These are phyloP conservation scores for Podospora didyma DNA, from an alignment of 495 filamentous ascomycete species.

Conservation along the genomic window DNA sequence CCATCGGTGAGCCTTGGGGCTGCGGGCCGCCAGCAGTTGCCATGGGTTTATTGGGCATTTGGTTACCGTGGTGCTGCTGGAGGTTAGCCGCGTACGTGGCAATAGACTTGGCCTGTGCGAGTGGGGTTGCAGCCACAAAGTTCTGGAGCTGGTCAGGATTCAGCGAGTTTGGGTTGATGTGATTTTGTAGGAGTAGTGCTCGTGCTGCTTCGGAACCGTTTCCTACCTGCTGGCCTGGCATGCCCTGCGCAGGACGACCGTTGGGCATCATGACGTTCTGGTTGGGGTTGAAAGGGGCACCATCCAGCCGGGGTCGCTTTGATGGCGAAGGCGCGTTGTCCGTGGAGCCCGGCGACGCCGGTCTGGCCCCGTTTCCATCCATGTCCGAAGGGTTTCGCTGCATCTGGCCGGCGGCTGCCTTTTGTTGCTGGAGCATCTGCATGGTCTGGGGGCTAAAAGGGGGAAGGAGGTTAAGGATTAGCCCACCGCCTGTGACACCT, in stretches of 20 bases:
- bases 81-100: slow-evolving; percentile 82
- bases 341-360: slow-evolving; percentile 73
- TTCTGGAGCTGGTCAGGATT: slow-evolving; percentile 73
- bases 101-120: slow-evolving; percentile 71
- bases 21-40: slow-evolving; percentile 48
- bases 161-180: slow-evolving; percentile 70
- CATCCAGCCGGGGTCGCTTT: slow-evolving; percentile 86
- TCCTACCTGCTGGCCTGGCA: slow-evolving; percentile 69
- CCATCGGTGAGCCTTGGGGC: slow-evolving; percentile 75
- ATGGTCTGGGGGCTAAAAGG: slow-evolving; percentile 59
- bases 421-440: slow-evolving; percentile 56
- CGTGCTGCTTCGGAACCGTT: slow-evolving; percentile 46
- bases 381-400: slow-evolving; percentile 81
- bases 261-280: slow-evolving; percentile 72
- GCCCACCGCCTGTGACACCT: not conserved
- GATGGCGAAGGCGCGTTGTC: slow-evolving; percentile 91
- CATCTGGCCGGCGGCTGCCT: slow-evolving; percentile 71
- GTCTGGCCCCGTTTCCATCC: slow-evolving; percentile 76
- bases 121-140: slow-evolving; percentile 57
- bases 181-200: slow-evolving; percentile 68
- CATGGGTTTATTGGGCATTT: slow-evolving; percentile 67
- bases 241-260: slow-evolving; percentile 66
- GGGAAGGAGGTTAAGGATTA: slow-evolving; percentile 20
- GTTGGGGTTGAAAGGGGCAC: slow-evolving; percentile 57
- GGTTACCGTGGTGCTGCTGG: slow-evolving; percentile 72